Conservation (phyloP, 129 eudicot species). For the Deinandra increscens region DNA sequence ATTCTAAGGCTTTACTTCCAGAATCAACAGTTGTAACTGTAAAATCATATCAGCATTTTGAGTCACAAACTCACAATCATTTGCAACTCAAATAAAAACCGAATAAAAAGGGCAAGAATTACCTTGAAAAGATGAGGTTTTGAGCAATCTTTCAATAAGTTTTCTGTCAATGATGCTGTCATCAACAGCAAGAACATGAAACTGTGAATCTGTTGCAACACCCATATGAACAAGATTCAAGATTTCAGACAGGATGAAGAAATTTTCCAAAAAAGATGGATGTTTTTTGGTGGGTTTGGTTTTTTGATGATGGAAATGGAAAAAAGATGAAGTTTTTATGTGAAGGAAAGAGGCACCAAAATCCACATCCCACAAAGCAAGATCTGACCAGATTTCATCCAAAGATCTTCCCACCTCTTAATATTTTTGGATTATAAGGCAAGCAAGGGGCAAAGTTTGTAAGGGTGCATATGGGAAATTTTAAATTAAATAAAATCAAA, state of each 20-base stretch:
- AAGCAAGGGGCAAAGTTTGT: slow-evolving; percentile 50
- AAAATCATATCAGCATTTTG: slow-evolving; percentile 22
- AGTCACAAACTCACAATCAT: slow-evolving; percentile 2
- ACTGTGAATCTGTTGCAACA: slow-evolving; percentile 68
- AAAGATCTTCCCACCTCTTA: slow-evolving; percentile 56
- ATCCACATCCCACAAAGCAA: slow-evolving; percentile 77
- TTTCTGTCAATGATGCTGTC: slow-evolving; percentile 89
- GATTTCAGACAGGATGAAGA: slow-evolving; percentile 3
- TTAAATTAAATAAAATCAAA: slow-evolving; percentile 31
- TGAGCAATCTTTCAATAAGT: slow-evolving; percentile 84
- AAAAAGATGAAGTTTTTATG: slow-evolving; percentile 32
- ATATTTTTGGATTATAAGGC: slow-evolving; percentile 61
- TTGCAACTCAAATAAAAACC: not conserved
- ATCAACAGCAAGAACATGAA: slow-evolving; percentile 96
- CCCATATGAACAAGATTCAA: slow-evolving; percentile 51
- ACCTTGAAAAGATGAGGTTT: slow-evolving; percentile 74
- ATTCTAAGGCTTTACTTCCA: slow-evolving; percentile 79
- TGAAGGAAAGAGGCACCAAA: slow-evolving; percentile 58
- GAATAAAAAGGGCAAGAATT: not conserved
- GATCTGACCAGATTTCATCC: slow-evolving; percentile 82
- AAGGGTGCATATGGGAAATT: slow-evolving; percentile 35
- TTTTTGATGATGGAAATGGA: slow-evolving; percentile 33
- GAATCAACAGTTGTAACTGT: slow-evolving; percentile 96
- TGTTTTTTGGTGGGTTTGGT: slow-evolving; percentile 22
- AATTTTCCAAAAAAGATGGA: slow-evolving; percentile 26